Base-by-base conservation (phyloP, 345 rosid genomes). In the Eucalyptus regnans region DNA sequence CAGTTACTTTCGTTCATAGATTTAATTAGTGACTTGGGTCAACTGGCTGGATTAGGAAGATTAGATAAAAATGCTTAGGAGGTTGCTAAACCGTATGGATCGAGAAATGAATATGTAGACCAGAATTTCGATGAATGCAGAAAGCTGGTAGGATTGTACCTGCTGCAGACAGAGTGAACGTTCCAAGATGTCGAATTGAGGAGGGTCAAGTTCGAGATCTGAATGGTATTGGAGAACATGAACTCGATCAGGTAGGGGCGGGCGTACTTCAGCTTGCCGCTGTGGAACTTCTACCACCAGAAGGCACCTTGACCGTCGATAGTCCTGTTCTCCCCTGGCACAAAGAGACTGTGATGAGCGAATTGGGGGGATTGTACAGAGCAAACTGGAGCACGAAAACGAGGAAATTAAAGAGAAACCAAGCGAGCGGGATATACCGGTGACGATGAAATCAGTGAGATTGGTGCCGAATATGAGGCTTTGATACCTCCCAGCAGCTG, bases 201-300 rank as follows among this genome's bases (percentile, higher is more conserved):
- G 90, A 97, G 94, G 71, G 99, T 96, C 58, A 96, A 92, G 88
- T 94, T 96, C 16, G 99, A 97, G 60, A 96, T 97, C 87, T 97
- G 99, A 88, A 97, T 92, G 2, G 81, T 90, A 11, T 92, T 92
- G 0, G 99, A 89, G 90, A 86, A 96, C 97, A 97, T 95, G 91
- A 97, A 88, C 92, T 97, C 99, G 60, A 96, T 94, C 88, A 96
- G 83, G 92, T 97, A 96, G 89, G 99, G 98, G 3, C 99, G 91
- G 79, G 99, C 96, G 93, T 95, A 95, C 10, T 88, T 95, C 12
- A 97, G 94, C 90, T 95, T 96, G 58, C 95, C 94, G 90, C 91
- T 91, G 89, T 96, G 98, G 91, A 96, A 97, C 22, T 92, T 91
- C 89, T 95, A 97, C 99, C 99, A 97, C 99, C 99, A 97, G 90